Percentiles rank a stretch among this genome's conserved stretches.
These are phyloP conservation scores for Colletotrichum lentis DNA, from an alignment of 2,329 filamentous ascomycete genomes.

Conservation along the genomic window DNA sequence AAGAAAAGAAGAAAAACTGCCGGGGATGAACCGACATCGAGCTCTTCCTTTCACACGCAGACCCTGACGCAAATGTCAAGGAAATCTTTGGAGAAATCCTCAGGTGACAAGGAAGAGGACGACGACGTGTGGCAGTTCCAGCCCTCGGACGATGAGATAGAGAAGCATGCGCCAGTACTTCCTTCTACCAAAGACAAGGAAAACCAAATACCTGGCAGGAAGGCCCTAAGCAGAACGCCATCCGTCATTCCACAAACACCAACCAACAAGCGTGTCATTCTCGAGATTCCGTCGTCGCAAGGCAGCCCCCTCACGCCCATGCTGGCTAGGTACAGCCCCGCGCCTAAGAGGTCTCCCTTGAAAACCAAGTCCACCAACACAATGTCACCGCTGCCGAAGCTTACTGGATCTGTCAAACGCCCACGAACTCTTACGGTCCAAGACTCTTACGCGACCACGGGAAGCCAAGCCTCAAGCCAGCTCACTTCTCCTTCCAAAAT, in stretches of 20 bases:
- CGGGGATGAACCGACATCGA: conserved; percentile 43
- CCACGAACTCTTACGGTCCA: conserved; percentile 52
- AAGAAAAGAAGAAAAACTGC: conserved; percentile 43
- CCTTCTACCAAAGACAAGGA: conserved; percentile 53
- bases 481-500: conserved; percentile 35
- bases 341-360: conserved; percentile 49
- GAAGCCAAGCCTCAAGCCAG: conserved; percentile 32
- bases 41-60: conserved; percentile 52
- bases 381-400: conserved; percentile 28
- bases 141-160: conserved; percentile 52
- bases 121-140: conserved; percentile 42
- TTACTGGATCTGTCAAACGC: conserved; percentile 38
- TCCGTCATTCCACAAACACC: conserved; percentile 56
- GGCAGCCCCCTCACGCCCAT: conserved; percentile 54
- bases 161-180: conserved; percentile 41
- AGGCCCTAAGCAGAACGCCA: conserved; percentile 43
- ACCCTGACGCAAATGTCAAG: conserved; percentile 55
- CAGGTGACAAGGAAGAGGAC: conserved; percentile 28
- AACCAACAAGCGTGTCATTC: conserved; percentile 42
- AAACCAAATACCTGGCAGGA: conserved; percentile 28
- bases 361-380: conserved; percentile 47
- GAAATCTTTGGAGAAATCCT: conserved; percentile 51
- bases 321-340: conserved; percentile 51
- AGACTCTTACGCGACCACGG: conserved; percentile 54
- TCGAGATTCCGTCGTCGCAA: conserved; percentile 57